Evolutionary conservation across 106 monocot species (phyloP), one percentile per base, ranked within the genome.

Genomic region (Agapanthus africanus): DNA sequence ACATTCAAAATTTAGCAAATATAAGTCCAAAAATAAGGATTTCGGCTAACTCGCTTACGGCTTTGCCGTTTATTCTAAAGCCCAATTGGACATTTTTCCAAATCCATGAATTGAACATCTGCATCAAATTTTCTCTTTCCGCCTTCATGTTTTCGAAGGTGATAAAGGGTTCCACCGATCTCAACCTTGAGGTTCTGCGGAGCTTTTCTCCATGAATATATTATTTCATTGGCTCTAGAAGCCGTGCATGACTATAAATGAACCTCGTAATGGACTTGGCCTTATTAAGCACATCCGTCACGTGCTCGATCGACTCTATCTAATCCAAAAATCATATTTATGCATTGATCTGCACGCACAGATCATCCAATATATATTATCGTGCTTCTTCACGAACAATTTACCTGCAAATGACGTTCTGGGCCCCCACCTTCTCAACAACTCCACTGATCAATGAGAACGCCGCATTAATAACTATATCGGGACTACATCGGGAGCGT

Each of bases 321-420:
- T 79, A 89, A 84, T 38, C 73, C 79, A 34, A 93, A 74, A 46
- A 93, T 84, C 19, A 86, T 47, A 68, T 89, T 76, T 63, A 93
- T 82, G 73, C 93, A 89, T 31, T 81, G 66, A 70, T 79, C 86
- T 36, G 86, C 86, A 71, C 86, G 82, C 22, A 81, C n/a, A 8
- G 74, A 71, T 74, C 86, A 93, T 49, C 75, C 83, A 27, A 93
- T 64, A 11, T 69, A 66, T 23, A 30, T 71, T 86, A 84, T n/a
- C 73, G 86, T 16, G 82, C 79, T 75, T n/a, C n/a, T n/a, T n/a
- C 67, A 70, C 69, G 30, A 63, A 70, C 69, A 33, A 93, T 25
- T 50, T 70, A 79, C 70, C 86, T 81, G 18, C 86, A 89, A 81
- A 89, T 77, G 15, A 93, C 77, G 73, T 89, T 81, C 18, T 68